Conservation (phyloP, 129 eudicot species). For the Tagetes patula region DNA sequence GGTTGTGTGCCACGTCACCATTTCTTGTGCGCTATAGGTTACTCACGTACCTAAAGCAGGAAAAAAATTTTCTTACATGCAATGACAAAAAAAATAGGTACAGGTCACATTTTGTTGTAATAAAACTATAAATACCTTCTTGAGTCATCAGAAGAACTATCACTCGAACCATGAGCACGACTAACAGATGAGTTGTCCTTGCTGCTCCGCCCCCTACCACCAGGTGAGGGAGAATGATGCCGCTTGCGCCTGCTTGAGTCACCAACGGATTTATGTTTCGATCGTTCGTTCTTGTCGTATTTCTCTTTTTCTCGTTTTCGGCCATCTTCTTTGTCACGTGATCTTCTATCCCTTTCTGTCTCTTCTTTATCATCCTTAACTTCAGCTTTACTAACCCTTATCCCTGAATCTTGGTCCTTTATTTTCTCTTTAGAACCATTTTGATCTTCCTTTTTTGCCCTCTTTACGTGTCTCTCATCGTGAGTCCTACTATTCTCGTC, state of each 20-base stretch:
- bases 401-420: conserved; percentile 62
- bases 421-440: conserved; percentile 52
- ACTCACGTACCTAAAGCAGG: neutral
- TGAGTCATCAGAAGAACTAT: conserved; percentile 67
- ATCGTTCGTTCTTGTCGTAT: conserved; percentile 60
- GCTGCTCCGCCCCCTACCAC: conserved; percentile 54
- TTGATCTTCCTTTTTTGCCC: conserved; percentile 41
- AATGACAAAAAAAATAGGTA: neutral
- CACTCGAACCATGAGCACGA: conserved; percentile 54
- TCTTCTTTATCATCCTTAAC: conserved; percentile 55
- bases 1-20: neutral
- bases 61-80: neutral
- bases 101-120: neutral
- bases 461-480: conserved; percentile 53
- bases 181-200: conserved; percentile 48
- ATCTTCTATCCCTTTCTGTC: conserved; percentile 49
- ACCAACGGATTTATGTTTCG: conserved; percentile 48
- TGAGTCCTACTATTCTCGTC: conserved; percentile 49
- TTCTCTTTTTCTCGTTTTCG: conserved; percentile 54
- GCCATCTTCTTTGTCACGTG: conserved; percentile 47
- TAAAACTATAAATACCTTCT: conserved; percentile 46
- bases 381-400: conserved; percentile 45
- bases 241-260: conserved; percentile 62
- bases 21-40: neutral
- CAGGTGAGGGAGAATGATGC: conserved; percentile 65